These are phyloP conservation scores for Penicillium salamii DNA, from an alignment of 495 filamentous ascomycete species.

Conservation along the genomic window DNA sequence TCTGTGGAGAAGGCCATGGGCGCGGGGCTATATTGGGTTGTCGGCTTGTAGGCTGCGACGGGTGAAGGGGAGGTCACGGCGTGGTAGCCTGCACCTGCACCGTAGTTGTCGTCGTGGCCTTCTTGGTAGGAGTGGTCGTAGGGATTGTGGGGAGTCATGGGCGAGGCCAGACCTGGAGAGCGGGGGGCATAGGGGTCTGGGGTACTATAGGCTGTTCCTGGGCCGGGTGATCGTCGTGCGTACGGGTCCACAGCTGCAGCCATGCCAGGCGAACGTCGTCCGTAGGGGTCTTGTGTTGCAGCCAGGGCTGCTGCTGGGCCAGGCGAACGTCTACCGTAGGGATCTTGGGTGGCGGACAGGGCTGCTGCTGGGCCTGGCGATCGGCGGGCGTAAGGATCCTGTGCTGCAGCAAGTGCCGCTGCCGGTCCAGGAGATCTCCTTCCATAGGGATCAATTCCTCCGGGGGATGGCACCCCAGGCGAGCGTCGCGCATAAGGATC, in stretches of 20 bases:
- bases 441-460: slow-evolving; percentile 11
- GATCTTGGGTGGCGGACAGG: slow-evolving; percentile 13
- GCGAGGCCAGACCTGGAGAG: slow-evolving; percentile 25
- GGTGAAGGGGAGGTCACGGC: slow-evolving; percentile 18
- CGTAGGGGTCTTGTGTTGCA: slow-evolving; percentile 13
- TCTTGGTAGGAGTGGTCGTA: slow-evolving; percentile 28
- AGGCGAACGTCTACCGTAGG: slow-evolving; percentile 24
- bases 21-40: slow-evolving; percentile 17
- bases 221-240: slow-evolving; percentile 4
- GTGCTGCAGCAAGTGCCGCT: background rate
- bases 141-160: slow-evolving; percentile 21
- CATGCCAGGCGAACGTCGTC: slow-evolving; percentile 17
- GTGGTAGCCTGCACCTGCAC: slow-evolving; percentile 16
- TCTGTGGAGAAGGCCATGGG: slow-evolving; percentile 13
- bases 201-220: background rate
- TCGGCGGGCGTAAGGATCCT: slow-evolving; percentile 20
- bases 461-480: slow-evolving; percentile 12
- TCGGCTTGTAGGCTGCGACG: slow-evolving; percentile 26
- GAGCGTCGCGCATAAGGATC: slow-evolving; percentile 24
- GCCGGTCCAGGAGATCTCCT: slow-evolving; percentile 14
- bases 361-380: slow-evolving; percentile 6
- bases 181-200: slow-evolving; percentile 13
- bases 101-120: slow-evolving; percentile 12
- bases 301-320: slow-evolving; percentile 11
- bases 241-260: slow-evolving; percentile 11